A percentile compares a stretch with the other conserved stretches of the same genome.
phyloP scores from a whole-genome alignment of 495 filamentous ascomycete genomes.

The Bombardia bombarda region DNA sequence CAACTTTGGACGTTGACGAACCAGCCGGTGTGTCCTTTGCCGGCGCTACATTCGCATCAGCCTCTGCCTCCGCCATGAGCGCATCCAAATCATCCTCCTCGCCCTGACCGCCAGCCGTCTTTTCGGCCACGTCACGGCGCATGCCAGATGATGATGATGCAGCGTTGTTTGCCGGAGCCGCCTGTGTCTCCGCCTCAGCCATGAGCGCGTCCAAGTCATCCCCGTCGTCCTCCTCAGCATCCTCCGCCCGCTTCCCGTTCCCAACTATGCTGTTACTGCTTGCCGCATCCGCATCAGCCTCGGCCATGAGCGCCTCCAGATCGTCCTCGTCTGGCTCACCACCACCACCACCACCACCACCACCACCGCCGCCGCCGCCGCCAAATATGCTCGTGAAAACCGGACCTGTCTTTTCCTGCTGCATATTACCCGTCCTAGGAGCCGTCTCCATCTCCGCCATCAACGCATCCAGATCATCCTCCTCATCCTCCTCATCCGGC shows the following conservation, averaged over 20 bases:
- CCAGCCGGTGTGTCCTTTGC: neutral
- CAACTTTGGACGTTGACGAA: too few species aligned
- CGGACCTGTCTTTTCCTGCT: neutral
- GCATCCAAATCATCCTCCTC: constrained; percentile 34
- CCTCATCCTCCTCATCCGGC: constrained; percentile 27
- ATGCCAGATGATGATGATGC: too few species aligned
- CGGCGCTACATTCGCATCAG: constrained; percentile 1
- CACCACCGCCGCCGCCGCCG: too few species aligned
- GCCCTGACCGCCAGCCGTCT: neutral
- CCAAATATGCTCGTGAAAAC: constrained; percentile 27
- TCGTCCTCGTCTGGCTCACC: constrained; percentile 39
- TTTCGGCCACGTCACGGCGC: too few species aligned
- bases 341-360: constrained; percentile 1
- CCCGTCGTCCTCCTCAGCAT: constrained; percentile 8
- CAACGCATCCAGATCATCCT: constrained; percentile 45
- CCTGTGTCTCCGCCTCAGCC: constrained; percentile 33
- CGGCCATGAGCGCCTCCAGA: constrained; percentile 45
- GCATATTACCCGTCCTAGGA: neutral
- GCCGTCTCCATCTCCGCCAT: constrained; percentile 38
- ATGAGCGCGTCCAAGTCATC: constrained; percentile 42
- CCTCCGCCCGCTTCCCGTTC: neutral
- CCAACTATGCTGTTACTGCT: neutral
- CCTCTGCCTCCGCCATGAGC: constrained; percentile 38
- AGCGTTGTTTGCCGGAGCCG: constrained; percentile 1
- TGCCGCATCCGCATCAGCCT: constrained; percentile 27